Percentiles rank a stretch among this genome's conserved stretches.
These are phyloP conservation scores for Nitzschia palea DNA, from an alignment of 108 stramenopile species.

Conservation along the genomic window DNA sequence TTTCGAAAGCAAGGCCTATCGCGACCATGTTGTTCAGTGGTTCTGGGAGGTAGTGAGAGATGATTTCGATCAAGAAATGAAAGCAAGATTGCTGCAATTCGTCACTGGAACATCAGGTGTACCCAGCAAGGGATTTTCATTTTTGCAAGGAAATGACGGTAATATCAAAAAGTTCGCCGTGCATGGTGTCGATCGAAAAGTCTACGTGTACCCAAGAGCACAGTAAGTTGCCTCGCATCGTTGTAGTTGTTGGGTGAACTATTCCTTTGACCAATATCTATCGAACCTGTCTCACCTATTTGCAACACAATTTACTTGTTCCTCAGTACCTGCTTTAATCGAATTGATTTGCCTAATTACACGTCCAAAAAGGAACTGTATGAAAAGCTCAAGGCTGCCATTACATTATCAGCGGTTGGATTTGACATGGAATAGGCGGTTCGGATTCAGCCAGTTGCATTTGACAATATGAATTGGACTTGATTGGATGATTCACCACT, in stretches of 20 bases:
- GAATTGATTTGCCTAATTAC: slow-evolving; percentile 91
- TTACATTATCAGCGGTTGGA: slow-evolving; percentile 76
- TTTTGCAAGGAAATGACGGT: slow-evolving; percentile 94
- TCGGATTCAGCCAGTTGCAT: too few species aligned
- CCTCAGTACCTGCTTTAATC: slow-evolving; percentile 93
- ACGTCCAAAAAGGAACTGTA: slow-evolving; percentile 65
- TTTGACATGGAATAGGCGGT: slow-evolving; percentile 80
- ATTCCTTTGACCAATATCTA: slow-evolving; percentile 1
- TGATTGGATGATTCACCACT: too few species aligned
- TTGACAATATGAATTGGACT: too few species aligned
- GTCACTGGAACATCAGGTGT: slow-evolving; percentile 95
- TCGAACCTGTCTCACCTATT: background rate
- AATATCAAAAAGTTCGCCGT: slow-evolving; percentile 94
- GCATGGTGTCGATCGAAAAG: slow-evolving; percentile 69
- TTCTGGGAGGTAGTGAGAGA: slow-evolving; percentile 94
- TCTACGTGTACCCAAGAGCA: slow-evolving; percentile 82
- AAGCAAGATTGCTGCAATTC: slow-evolving; percentile 94
- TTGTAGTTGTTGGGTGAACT: too few species aligned
- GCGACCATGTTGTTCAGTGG: slow-evolving; percentile 79
- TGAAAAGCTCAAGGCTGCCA: slow-evolving; percentile 74
- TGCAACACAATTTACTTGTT: too few species aligned
- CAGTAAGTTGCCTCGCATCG: slow-evolving; percentile 41
- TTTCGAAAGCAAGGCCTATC: slow-evolving; percentile 55
- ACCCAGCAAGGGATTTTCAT: slow-evolving; percentile 92
- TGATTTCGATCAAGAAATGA: slow-evolving; percentile 91